Base-by-base conservation (phyloP, 306 rosid genomes). In the Trichosanthes truncata region DNA sequence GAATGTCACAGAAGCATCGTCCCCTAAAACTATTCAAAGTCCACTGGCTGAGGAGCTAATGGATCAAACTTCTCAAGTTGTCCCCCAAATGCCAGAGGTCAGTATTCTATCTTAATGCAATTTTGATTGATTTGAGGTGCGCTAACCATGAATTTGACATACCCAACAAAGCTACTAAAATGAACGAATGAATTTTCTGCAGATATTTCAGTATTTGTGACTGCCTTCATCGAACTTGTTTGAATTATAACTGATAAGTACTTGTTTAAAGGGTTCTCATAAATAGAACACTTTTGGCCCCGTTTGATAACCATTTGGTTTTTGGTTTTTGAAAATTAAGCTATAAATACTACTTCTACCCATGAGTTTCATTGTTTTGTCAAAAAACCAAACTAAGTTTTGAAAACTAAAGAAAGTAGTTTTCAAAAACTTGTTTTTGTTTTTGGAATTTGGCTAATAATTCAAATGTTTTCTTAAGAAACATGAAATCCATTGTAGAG, bases 11-110 rank as follows among this genome's bases (percentile, higher is more conserved):
- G 20, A 85, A 75, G 87, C 81, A 36, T 45, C 55, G 17, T 7
- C 82, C 1, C 82, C 84, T 36, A 74, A 84, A 84, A 84, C 72
- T 68, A 55, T 33, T 14, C 66, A 52, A 21, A 55, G 76, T 38
- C 40, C 81, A n/a, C 40, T 77, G 85, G 80, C 81, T 59, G 87
- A 79, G 79, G 82, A 79, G 41, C 66, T 75, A 68, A 75, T 74
- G 77, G 80, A 86, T 56, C 83, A 60, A 55, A 61, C 78, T 3
- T 72, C 84, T 81, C 84, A 84, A 62, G 66, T 51, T 78, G 55
- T 46, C 26, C 48, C 79, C 40, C 77, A 69, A 81, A 77, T 56
- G 23, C 51, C 60, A 29, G 55, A 85, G 92, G 97, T 91, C 20
- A 76, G 86, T 82, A 40, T 72, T 25, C 31, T 78, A 59, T 35